Conservation (phyloP, 768 basidiomycete species). For the Gloeophyllum trabeum region DNA sequence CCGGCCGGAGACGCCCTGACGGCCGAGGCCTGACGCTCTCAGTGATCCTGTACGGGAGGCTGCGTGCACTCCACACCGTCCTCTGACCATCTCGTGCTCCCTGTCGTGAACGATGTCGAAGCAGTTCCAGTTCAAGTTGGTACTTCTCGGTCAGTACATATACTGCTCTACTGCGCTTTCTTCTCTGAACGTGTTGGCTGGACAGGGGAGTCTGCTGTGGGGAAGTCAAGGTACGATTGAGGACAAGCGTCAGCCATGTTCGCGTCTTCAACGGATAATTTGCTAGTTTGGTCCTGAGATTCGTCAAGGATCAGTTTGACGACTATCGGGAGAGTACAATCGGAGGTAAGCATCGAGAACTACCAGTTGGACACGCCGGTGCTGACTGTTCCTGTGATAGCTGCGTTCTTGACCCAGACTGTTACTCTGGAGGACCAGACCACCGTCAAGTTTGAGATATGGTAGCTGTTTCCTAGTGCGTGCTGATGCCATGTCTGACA, state of each 20-base stretch:
- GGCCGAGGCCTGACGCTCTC: no score
- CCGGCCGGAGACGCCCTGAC: no score
- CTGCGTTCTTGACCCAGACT: conserved; percentile 98
- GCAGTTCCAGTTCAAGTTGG: conserved; percentile 93
- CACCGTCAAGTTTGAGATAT: conserved; percentile 96
- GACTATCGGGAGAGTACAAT: conserved; percentile 94
- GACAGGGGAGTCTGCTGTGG: conserved; percentile 92
- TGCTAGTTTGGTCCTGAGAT: conserved; percentile 79
- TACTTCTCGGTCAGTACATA: conserved; percentile 73
- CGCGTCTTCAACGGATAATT: conserved; percentile 8
- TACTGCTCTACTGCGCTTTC: background rate
- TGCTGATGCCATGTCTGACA: conserved; percentile 5
- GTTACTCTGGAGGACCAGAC: conserved; percentile 83
- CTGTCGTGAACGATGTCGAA: conserved; percentile 60
- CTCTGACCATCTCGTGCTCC: conserved; percentile 17
- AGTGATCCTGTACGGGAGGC: no score
- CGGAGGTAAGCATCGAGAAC: conserved; percentile 48
- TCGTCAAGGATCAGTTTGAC: conserved; percentile 94
- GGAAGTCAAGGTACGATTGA: conserved; percentile 86
- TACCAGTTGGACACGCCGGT: conserved; percentile 5
- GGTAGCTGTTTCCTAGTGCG: conserved; percentile 36
- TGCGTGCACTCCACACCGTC: conserved; percentile 8
- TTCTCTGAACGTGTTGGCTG: background rate
- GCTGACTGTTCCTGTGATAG: conserved; percentile 28
- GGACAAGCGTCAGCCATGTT: background rate